Percentiles rank a stretch among this genome's conserved stretches.
Evolutionary conservation across 257 asterid genomes (phyloP).

Genomic region (Solanum chaucha): DNA sequence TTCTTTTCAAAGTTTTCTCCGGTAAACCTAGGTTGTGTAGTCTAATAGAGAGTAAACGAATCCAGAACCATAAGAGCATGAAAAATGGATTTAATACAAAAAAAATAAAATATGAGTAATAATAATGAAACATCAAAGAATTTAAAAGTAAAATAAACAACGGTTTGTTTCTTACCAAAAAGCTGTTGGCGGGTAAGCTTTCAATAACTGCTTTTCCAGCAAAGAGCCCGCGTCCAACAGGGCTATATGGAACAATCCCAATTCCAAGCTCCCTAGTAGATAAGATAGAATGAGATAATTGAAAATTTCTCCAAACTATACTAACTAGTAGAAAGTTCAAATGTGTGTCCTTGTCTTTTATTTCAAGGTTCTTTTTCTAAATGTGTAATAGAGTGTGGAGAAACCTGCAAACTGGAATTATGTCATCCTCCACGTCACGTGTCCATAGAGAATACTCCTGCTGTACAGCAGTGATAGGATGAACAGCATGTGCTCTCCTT

Average conservation of each 20-base stretch:
- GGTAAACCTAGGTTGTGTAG: constrained; percentile 35
- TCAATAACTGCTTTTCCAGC: constrained; percentile 42
- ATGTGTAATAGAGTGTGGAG: background rate
- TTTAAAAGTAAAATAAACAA: background rate
- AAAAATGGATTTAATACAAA: background rate
- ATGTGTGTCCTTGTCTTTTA: background rate
- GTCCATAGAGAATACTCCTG: too few relatives aligned
- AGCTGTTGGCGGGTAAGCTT: constrained; percentile 23
- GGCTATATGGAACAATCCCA: constrained; percentile 53
- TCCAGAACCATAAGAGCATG: background rate
- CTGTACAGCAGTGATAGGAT: too few relatives aligned
- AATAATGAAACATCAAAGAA: background rate
- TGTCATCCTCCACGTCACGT: too few relatives aligned
- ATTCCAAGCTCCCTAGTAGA: constrained; percentile 49
- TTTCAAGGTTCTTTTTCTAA: background rate
- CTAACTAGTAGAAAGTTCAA: background rate
- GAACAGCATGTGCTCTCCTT: too few relatives aligned
- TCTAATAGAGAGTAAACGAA: constrained; percentile 8
- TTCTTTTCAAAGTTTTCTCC: constrained; percentile 60
- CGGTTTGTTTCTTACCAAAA: constrained; percentile 18
- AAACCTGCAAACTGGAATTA: too few relatives aligned
- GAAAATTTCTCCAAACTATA: background rate
- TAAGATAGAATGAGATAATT: background rate
- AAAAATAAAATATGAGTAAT: background rate
- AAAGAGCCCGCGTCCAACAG: constrained; percentile 42